Conservation (phyloP, 202 grass and related monocot genomes). For the Saccharum hybrid region DNA sequence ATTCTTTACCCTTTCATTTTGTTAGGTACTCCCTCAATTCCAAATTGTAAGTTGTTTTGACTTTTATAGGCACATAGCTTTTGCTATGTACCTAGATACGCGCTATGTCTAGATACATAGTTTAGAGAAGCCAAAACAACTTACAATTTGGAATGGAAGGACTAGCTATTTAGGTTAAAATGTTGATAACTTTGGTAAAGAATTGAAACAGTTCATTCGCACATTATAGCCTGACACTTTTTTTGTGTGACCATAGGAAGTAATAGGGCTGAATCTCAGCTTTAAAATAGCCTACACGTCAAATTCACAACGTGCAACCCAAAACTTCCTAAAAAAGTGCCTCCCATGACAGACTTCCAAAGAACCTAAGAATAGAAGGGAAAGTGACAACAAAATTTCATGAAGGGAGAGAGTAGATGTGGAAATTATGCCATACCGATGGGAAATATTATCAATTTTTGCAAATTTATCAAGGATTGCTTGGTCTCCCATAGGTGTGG, state of each 20-base stretch:
- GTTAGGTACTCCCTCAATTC: background rate
- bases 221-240: conserved; percentile 16
- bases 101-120: background rate
- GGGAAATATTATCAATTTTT: conserved; percentile 68
- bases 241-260: background rate
- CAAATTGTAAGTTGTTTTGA: background rate
- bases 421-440: conserved; percentile 57
- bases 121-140: too few species aligned
- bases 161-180: background rate
- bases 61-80: background rate
- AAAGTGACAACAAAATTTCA: background rate
- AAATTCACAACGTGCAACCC: conserved; percentile 18
- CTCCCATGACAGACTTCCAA: background rate
- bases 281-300: background rate
- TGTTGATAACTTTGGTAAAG: conserved; percentile 23
- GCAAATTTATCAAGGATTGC: conserved; percentile 71
- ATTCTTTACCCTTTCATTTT: background rate
- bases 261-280: background rate
- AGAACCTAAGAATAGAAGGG: background rate
- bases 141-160: background rate
- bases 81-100: too few species aligned
- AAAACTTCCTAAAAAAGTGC: conserved; percentile 31
- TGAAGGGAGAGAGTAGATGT: conserved; percentile 16
- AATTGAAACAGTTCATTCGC: conserved; percentile 3
- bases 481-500: conserved; percentile 72